Evolutionary conservation across 2,329 filamentous ascomycete species (phyloP), one percentile per base, ranked within the genome.

Genomic region (Phaeophleospora eucalypticola): DNA sequence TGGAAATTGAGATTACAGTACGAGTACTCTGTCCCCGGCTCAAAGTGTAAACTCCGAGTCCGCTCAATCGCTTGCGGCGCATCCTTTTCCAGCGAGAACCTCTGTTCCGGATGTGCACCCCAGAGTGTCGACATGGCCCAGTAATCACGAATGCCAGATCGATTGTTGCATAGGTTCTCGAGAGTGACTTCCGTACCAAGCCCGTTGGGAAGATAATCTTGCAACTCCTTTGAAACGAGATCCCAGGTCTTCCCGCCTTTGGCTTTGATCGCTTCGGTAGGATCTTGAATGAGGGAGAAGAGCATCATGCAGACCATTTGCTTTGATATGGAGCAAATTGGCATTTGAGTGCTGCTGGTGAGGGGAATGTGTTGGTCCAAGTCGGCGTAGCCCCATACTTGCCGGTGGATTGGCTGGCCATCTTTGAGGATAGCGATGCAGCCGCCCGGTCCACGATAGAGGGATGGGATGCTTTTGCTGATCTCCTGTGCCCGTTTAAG

Each of bases 241-340:
- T 51, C 46, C 16, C 20, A 29, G n/a, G 49, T 36, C 3, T 53
- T 42, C 8, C 47, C 50, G 9, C 43, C 46, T 24, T 47, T 38
- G 15, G 45, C 43, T 9, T 48, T 52, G 53, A 69, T 62, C 6
- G 46, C 41, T 1, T 60, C 53, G 0, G 65, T 60, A 3, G 68
- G 63, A 4, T 60, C 57, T 8, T 48, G 35, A 35, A 67, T 52
- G 4, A 73, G 52, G 33, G 67, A 66, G 3, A 63, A 53, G 39
- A 72, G 47, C 3, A 68, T 49, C 4, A 66, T 60, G 43, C 70
- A 72, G 2, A 71, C 55, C 57, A 72, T 69, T 43, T 75, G 72
- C 53, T 75, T 75, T 2, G 70, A 67, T 48, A 74, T 74, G 4
- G 71, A 74, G 52, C 72, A 75, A 46, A 75, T 73, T 9, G 71